A percentile compares a stretch with the other conserved stretches of the same genome.
Conservation (phyloP, 208 protist species). For the Leishmania guyanensis region DNA sequence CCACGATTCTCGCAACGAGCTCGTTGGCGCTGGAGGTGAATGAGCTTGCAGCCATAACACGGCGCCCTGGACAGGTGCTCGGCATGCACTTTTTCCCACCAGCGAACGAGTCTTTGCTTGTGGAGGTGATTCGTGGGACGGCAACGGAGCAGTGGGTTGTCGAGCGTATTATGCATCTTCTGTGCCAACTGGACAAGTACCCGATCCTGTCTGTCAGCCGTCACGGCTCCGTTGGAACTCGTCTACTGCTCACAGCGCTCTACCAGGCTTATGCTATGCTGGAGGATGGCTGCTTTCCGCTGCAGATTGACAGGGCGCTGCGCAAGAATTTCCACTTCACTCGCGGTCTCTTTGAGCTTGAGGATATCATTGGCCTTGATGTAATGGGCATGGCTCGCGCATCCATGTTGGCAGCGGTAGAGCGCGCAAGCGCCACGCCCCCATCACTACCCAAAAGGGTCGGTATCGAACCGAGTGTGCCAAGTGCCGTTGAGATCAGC, state of each 20-base stretch:
- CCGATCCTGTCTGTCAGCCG: slow-evolving; percentile 70
- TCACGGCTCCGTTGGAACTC: slow-evolving; percentile 70
- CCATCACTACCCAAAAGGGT: slow-evolving; percentile 4
- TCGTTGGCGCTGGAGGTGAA: slow-evolving; percentile 64
- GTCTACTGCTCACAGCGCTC: slow-evolving; percentile 66
- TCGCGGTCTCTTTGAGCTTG: slow-evolving; percentile 78
- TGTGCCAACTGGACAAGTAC: slow-evolving; percentile 69
- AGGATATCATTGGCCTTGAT: slow-evolving; percentile 88
- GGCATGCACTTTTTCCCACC: slow-evolving; percentile 89
- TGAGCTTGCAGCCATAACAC: slow-evolving; percentile 63
- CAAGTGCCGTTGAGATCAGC: slow-evolving; percentile 25
- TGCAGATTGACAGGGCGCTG: slow-evolving; percentile 79
- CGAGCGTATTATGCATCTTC: slow-evolving; percentile 45
- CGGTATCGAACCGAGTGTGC: slow-evolving; percentile 15
- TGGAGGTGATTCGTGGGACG: slow-evolving; percentile 67
- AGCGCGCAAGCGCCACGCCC: background rate
- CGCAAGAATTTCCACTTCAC: slow-evolving; percentile 64
- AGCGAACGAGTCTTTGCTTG: slow-evolving; percentile 76
- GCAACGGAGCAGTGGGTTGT: slow-evolving; percentile 58
- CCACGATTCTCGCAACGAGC: slow-evolving; percentile 75
- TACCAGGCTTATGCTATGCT: slow-evolving; percentile 87
- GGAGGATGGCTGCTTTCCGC: slow-evolving; percentile 79
- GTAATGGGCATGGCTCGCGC: slow-evolving; percentile 42
- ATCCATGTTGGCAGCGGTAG: slow-evolving; percentile 2
- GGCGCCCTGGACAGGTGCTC: slow-evolving; percentile 56